Base-by-base conservation (phyloP, 352 stramenopile species). In the Phytophthora sp. region DNA sequence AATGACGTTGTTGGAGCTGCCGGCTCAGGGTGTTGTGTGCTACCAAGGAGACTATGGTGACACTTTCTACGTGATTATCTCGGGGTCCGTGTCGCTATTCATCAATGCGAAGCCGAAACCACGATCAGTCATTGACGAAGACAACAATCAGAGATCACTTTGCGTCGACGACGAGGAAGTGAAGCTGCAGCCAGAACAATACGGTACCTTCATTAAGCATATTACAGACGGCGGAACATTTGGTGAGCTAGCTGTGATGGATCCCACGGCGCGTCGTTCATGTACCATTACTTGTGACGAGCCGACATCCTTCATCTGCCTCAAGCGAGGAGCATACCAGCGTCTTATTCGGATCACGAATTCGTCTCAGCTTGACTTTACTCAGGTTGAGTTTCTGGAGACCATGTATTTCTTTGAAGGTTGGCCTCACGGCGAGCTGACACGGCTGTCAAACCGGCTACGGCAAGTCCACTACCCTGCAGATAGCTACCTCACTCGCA, bases 21-120 rank as follows among this genome's bases (percentile, higher is more conserved):
- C 84, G 2, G 20, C 72, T 5, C 71, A 80, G 44, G 85, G 76
- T 7, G 68, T 90, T 13, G 84, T 94, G 27, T 94, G 86, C 57
- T 90, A 88, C 32, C 86, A 94, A 71, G 86, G 86, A 11, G 86
- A 94, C 67, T 94, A 89, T 31, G 86, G 86, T 3, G 86, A 94
- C 51, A 84, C 86, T 5, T 92, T 94, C 50, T 94, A 81, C 65
- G 78, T 94, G 28, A 82, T 94, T 57, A 79, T 94, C 23, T 51
- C 82, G 9, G 84, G 87, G 4, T 86, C 81, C 3, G 87, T 94
- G 1, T 93, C 84, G 17, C 62, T 95, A 5, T 94, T 83, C 54
- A 83, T 95, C 4, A 78, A 93, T 30, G 63, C 79, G 4, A 90
- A 87, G 44, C 74, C 74, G 23, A 80, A 83, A 26, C 41, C 71